Base-by-base conservation (phyloP, 345 rosid genomes). In the Laguncularia racemosa region DNA sequence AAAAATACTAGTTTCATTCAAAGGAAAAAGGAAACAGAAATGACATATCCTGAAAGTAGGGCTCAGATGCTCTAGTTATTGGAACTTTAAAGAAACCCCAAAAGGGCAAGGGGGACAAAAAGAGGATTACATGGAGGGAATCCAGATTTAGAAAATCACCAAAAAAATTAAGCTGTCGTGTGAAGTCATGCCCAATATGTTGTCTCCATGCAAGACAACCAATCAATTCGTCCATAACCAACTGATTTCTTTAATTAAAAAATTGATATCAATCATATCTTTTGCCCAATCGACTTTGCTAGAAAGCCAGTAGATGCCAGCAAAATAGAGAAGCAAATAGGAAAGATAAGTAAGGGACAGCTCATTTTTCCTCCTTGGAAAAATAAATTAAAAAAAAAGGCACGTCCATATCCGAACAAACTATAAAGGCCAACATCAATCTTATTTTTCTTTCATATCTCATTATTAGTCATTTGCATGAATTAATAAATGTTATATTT, bases 121-220 rank as follows among this genome's bases (percentile, higher is more conserved):
- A 57, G 60, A 57, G 67, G 74, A 56, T 67, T 79, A 61, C 60
- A 70, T 54, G 55, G 53, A 54, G 61, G 56, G 76, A 71, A 71
- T 64, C 66, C 69, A 68, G 62, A 59, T 33, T 66, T 56, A 63
- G 73, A 67, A 71, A 67, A 77, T 67, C 72, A 57, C 55, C 14
- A 16, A n/a, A 5, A 4, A 28, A 38, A 38, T 17, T 70, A 67
- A 62, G 64, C 66, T 59, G 76, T 52, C 72, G 26, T 62, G 67
- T 67, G 65, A 52, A 61, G 73, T 65, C 83, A 64, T 66, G 21
- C 65, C 73, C 71, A 52, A 51, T 55, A 48, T 21, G 76, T 60
- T 72, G 77, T 70, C 57, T 67, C 67, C 84, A 76, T 76, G 77
- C 76, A 76, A 66, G 76, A 63, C 84, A 79, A 59, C 64, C 65